Evolutionary conservation across 148 eudicot species (phyloP).

Genomic region (Nyssa sinensis): DNA sequence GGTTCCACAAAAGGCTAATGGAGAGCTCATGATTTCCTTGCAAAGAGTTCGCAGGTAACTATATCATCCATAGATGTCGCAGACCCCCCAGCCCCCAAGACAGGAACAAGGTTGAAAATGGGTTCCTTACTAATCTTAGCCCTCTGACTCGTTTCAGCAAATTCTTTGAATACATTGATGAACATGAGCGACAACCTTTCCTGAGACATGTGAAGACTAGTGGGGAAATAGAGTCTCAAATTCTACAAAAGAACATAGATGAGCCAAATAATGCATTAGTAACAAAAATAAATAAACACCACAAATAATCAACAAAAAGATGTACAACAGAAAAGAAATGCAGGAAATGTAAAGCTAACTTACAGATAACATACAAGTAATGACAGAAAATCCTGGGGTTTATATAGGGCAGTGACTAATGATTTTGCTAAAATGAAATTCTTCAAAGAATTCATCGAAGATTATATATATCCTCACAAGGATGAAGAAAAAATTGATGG

Average conservation of each 20-base stretch:
- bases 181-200: slow-evolving; percentile 49
- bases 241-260: slow-evolving; percentile 36
- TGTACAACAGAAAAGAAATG: background rate
- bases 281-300: background rate
- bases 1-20: background rate
- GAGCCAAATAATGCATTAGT: background rate
- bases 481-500: too few species aligned
- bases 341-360: background rate
- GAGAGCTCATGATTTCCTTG: slow-evolving; percentile 38
- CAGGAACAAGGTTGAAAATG: slow-evolving; percentile 79
- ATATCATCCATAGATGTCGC: slow-evolving; percentile 56
- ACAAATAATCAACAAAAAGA: background rate
- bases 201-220: slow-evolving; percentile 36
- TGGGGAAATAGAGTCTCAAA: slow-evolving; percentile 68
- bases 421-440: too few species aligned
- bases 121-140: slow-evolving; percentile 33
- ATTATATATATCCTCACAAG: too few species aligned
- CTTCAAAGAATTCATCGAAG: too few species aligned
- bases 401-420: too few species aligned
- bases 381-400: too few species aligned
- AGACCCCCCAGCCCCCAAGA: slow-evolving; percentile 63
- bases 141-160: slow-evolving; percentile 42
- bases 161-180: slow-evolving; percentile 40
- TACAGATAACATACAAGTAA: background rate
- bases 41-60: slow-evolving; percentile 72